phyloP scores from a whole-genome alignment of 75 land plant species.

The Cryptomeria japonica region DNA sequence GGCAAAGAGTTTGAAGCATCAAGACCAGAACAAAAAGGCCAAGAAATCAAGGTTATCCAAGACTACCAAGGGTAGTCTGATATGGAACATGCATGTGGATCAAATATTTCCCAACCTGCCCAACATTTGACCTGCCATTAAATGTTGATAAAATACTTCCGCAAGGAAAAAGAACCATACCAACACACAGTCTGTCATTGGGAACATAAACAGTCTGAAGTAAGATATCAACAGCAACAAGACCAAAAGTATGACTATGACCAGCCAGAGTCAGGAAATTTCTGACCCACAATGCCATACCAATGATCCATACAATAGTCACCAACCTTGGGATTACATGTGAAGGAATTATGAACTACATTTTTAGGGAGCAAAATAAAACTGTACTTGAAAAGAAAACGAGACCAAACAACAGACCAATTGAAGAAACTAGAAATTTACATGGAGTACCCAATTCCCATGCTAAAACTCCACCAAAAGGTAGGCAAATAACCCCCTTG shows the following conservation, averaged over 20 bases:
- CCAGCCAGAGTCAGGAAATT: background rate
- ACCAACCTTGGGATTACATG: too few relatives aligned
- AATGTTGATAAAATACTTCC: background rate
- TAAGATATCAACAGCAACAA: background rate
- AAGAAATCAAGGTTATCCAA: too few relatives aligned
- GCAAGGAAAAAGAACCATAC: background rate
- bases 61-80: background rate
- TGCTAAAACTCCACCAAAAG: too few relatives aligned
- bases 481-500: too few relatives aligned
- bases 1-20: background rate
- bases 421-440: too few relatives aligned
- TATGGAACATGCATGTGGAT: background rate
- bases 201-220: background rate
- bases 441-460: too few relatives aligned
- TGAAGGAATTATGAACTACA: too few relatives aligned
- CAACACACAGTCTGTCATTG: background rate
- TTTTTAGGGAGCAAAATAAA: too few relatives aligned
- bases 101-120: background rate
- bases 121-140: background rate
- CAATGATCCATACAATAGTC: too few relatives aligned
- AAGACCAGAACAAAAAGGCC: background rate
- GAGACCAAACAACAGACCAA: too few relatives aligned
- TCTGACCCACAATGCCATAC: too few relatives aligned
- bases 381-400: too few relatives aligned
- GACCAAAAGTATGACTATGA: background rate